Evolutionary conservation across 2,329 filamentous ascomycete genomes (phyloP).

Genomic region (Didymella glomerata): DNA sequence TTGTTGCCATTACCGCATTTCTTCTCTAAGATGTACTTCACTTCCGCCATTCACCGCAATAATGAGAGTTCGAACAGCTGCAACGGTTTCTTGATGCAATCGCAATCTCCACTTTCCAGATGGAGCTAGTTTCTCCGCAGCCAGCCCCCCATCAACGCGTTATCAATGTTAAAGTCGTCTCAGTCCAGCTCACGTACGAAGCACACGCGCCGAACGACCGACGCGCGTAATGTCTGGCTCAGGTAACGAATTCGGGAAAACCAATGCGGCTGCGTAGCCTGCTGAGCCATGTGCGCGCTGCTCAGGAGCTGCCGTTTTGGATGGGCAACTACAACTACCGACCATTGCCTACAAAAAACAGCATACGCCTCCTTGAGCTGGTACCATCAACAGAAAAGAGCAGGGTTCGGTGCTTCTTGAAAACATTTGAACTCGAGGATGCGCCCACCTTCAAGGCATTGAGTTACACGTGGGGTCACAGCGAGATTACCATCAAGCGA

Average conservation of each 20-base stretch:
- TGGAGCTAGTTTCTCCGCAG: conserved; percentile 7
- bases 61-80: background rate
- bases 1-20: background rate
- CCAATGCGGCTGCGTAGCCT: conserved; percentile 19
- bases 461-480: background rate
- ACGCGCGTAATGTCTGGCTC: background rate
- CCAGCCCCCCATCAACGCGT: background rate
- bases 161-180: conserved; percentile 1
- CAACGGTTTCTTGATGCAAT: background rate
- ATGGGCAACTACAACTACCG: conserved; percentile 11
- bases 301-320: conserved; percentile 27
- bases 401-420: background rate
- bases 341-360: conserved; percentile 26
- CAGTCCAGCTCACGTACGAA: background rate
- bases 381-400: background rate
- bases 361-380: background rate
- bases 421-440: background rate
- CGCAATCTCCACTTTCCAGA: conserved; percentile 10
- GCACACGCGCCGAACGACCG: background rate
- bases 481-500: background rate
- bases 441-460: background rate
- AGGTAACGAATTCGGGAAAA: background rate
- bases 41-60: no score
- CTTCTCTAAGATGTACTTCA: no score
- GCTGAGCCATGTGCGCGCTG: conserved; percentile 24